phyloP scores from a whole-genome alignment of 306 rosid genomes.

The Prunus campanulata region DNA sequence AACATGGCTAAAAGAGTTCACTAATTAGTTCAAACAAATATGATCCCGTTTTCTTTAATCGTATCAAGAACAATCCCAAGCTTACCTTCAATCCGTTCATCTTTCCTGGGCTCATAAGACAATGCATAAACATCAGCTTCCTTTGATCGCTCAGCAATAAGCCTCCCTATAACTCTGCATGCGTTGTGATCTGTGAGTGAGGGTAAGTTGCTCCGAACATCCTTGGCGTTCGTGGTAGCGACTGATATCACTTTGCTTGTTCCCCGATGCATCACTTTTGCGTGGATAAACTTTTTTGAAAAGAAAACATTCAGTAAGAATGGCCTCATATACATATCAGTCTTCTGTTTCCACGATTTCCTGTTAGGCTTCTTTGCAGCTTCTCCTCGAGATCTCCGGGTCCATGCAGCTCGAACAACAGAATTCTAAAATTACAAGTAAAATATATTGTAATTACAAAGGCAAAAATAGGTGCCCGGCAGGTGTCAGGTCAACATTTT shows the following conservation, averaged over 20 bases:
- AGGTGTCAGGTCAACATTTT: background rate
- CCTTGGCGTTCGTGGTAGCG: constrained; percentile 82
- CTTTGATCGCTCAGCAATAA: constrained; percentile 86
- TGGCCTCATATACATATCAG: constrained; percentile 88
- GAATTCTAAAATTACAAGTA: constrained; percentile 29
- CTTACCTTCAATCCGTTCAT: constrained; percentile 78
- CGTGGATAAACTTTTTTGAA: constrained; percentile 71
- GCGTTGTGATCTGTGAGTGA: constrained; percentile 71
- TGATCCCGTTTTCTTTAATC: constrained; percentile 70
- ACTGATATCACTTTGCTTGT: constrained; percentile 88
- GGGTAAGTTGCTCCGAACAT: constrained; percentile 59
- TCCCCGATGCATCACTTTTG: constrained; percentile 81
- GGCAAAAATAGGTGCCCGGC: background rate
- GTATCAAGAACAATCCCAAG: constrained; percentile 76
- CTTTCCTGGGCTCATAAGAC: constrained; percentile 73
- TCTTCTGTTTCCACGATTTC: constrained; percentile 86
- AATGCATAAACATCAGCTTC: constrained; percentile 86
- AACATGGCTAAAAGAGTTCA: background rate
- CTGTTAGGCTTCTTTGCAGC: constrained; percentile 57
- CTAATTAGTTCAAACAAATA: constrained; percentile 32
- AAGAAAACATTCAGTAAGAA: constrained; percentile 76
- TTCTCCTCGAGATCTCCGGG: constrained; percentile 87
- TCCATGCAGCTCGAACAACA: constrained; percentile 65
- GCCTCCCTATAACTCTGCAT: constrained; percentile 63
- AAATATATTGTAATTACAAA: background rate